Conservation (phyloP, 139 green algal species). For the Coelastrella sp. region DNA sequence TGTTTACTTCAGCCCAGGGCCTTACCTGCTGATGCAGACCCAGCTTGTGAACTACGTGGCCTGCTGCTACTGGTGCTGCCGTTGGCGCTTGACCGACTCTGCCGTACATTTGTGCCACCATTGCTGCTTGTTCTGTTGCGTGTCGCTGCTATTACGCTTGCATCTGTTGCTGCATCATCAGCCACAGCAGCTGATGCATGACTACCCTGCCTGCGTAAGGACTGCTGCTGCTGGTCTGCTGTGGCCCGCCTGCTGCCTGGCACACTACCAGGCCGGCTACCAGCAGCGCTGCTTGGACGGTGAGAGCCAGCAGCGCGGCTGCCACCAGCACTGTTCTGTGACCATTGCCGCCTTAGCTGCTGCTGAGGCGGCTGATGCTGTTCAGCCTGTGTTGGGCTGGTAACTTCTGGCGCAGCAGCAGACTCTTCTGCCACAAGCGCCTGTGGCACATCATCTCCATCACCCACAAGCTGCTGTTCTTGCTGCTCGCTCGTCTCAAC, state of each 20-base stretch:
- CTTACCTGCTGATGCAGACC: too few species aligned
- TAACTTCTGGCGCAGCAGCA: background rate
- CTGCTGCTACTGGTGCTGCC: background rate
- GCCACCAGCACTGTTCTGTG: background rate
- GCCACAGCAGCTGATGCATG: background rate
- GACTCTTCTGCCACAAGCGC: background rate
- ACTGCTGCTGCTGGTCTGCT: background rate
- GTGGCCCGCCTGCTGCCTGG: background rate
- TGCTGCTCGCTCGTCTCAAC: slow-evolving; percentile 12
- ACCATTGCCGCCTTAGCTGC: background rate
- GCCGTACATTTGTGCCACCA: background rate
- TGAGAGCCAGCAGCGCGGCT: background rate
- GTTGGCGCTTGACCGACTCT: background rate
- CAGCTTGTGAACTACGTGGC: background rate
- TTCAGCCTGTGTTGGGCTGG: background rate
- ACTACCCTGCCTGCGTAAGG: background rate
- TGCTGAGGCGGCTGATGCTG: background rate
- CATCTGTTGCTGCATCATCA: background rate
- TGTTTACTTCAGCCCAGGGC: too few species aligned
- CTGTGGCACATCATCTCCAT: background rate
- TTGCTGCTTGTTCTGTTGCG: background rate
- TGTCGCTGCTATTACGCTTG: background rate
- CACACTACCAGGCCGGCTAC: slow-evolving; percentile 11
- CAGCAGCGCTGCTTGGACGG: slow-evolving; percentile 15
- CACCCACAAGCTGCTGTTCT: background rate